Base-by-base conservation (phyloP, 345 rosid genomes). In the Pistacia atlantica region DNA sequence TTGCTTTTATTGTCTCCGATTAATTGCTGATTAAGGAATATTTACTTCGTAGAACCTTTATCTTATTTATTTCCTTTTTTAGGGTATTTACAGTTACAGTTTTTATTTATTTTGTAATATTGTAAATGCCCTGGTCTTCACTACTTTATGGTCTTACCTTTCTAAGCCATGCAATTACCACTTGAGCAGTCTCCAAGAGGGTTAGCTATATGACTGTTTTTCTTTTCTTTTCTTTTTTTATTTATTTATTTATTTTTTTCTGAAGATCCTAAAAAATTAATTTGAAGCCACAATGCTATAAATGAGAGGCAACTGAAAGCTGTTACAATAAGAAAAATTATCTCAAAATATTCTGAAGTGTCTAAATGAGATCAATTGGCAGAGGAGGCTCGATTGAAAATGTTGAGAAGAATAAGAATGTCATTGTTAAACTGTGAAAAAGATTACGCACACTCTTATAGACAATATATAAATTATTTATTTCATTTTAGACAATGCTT, bases 71-170 rank as follows among this genome's bases (percentile, higher is more conserved):
- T 48, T 45, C 6, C 4, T 62, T 16, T 25, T 31, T 8, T 16
- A 48, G 68, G 46, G 35, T 48, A 48, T 22, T 6, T 45, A 58
- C 49, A 66, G 5, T 46, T 55, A 0, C 8, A 37, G 54, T 56
- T 48, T 54, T 48, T 54, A 11, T 68, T 54, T 65, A 37, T 67
- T 64, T 25, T 71, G n/a, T 48, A 22, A 68, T 49, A 33, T 17
- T 71, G 68, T 25, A 18, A 65, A 71, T 69, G 60, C 62, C 48
- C 60, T 46, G 54, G 48, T 80, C 56, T 33, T 48, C 31, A 35
- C 51, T 71, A 22, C 69, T 31, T 31, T 25, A 37, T 80, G 18
- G 48, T 71, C 38, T 55, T 71, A 57, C 52, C 42, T 76, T 61
- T 33, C 42, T 13, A 14, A 56, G 20, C 65, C 45, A 25, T 35